A percentile compares a stretch with the other conserved stretches of the same genome.
Evolutionary conservation across 129 eudicot genomes (phyloP).

Genomic region (Rutidosis leptorrhynchoides): DNA sequence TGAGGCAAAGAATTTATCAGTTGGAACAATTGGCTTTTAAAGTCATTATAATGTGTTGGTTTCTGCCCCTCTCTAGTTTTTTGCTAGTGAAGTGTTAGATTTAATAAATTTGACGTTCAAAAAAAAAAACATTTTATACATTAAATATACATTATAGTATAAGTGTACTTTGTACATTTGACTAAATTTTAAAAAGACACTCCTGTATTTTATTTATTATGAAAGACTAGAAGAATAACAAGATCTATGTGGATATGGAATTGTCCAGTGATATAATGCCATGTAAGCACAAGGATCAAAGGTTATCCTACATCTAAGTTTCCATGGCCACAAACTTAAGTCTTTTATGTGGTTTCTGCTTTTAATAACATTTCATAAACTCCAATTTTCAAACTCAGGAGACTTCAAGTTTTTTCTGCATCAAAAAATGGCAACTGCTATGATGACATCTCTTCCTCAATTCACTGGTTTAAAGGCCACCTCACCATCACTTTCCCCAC

Average conservation of each 20-base stretch:
- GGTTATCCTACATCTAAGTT: constrained; percentile 43
- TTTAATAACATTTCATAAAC: constrained; percentile 16
- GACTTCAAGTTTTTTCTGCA: not conserved
- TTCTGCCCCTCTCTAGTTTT: no score
- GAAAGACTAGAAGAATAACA: not conserved
- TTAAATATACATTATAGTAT: no score
- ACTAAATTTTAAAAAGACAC: not conserved
- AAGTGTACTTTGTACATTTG: no score
- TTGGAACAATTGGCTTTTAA: no score
- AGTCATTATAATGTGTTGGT: no score
- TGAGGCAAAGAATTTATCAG: no score
- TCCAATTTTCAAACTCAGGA: constrained; percentile 16
- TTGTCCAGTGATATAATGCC: constrained; percentile 49
- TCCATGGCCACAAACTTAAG: constrained; percentile 32
- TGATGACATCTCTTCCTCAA: constrained; percentile 70
- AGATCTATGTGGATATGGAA: constrained; percentile 50
- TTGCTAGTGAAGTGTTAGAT: no score
- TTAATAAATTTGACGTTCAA: no score
- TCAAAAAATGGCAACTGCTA: constrained; percentile 57
- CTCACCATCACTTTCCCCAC: constrained; percentile 41
- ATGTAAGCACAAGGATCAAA: constrained; percentile 54
- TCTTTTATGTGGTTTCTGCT: constrained; percentile 54
- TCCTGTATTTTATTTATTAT: not conserved
- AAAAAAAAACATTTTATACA: no score
- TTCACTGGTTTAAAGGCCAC: constrained; percentile 62